Evolutionary conservation across 352 stramenopile genomes (phyloP).

Genomic region (Phytophthora citricola): DNA sequence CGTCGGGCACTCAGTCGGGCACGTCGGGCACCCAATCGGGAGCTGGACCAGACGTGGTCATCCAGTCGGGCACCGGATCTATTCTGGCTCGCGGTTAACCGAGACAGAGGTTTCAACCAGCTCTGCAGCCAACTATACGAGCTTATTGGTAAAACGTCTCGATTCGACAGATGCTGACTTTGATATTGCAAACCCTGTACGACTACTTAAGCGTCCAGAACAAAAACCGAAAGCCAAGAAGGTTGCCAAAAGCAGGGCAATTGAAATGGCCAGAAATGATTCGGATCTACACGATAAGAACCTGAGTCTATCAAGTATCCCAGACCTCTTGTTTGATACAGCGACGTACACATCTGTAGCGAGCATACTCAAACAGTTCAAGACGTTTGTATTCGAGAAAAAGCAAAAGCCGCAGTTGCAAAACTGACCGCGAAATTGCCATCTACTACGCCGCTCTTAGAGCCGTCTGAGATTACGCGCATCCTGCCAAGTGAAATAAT

Average conservation of each 20-base stretch:
- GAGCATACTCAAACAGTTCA: not conserved
- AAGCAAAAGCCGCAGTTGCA: not conserved
- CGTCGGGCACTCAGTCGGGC: too few relatives aligned
- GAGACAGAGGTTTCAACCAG: too few relatives aligned
- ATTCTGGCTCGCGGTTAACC: too few relatives aligned
- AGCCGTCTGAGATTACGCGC: not conserved
- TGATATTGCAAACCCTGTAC: not conserved
- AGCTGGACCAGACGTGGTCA: too few relatives aligned
- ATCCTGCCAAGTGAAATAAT: not conserved
- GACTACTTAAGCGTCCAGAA: not conserved
- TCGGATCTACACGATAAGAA: not conserved
- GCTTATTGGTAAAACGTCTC: too few relatives aligned
- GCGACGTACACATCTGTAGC: not conserved
- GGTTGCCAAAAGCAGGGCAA: not conserved
- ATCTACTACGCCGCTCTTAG: not conserved
- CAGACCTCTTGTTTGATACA: not conserved
- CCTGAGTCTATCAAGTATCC: not conserved
- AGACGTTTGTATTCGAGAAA: not conserved
- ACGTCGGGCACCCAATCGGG: too few relatives aligned
- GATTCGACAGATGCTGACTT: not conserved
- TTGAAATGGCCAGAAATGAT: not conserved
- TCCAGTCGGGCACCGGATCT: too few relatives aligned
- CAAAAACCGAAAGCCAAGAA: not conserved
- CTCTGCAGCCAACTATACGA: too few relatives aligned
- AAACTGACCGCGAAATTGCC: not conserved